phyloP scores from a whole-genome alignment of 805 yeast species.

The Yamadazyma olivae region DNA sequence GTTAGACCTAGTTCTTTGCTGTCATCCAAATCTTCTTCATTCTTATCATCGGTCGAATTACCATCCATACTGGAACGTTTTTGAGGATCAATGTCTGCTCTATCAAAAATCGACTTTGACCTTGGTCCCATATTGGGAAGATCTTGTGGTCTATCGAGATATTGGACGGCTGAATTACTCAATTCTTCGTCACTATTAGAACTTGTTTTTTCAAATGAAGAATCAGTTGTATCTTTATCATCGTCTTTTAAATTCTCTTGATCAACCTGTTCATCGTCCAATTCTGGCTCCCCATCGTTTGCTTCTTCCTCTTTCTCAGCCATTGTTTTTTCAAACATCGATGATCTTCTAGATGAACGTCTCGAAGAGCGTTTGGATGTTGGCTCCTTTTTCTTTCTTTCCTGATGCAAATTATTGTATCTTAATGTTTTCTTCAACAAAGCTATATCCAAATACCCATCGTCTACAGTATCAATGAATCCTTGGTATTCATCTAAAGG shows the following conservation, averaged over 20 bases:
- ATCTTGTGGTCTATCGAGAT: constrained; percentile 22
- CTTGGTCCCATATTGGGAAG: constrained; percentile 23
- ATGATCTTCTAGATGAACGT: constrained; percentile 9
- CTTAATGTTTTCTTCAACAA: constrained; percentile 47
- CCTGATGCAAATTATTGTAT: constrained; percentile 19
- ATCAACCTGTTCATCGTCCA: constrained; percentile 1
- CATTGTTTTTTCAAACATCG: constrained; percentile 5
- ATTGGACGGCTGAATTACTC: constrained; percentile 23
- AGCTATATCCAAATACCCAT: constrained; percentile 58
- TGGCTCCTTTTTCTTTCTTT: constrained; percentile 1
- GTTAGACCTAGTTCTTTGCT: constrained; percentile 28
- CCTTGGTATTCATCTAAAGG: constrained; percentile 52
- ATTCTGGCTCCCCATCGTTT: not conserved
- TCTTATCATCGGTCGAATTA: constrained; percentile 8
- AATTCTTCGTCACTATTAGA: constrained; percentile 27
- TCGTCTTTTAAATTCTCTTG: not conserved
- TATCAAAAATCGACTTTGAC: constrained; percentile 37
- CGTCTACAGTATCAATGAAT: constrained; percentile 58
- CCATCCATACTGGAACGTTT: constrained; percentile 18
- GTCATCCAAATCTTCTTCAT: constrained; percentile 18
- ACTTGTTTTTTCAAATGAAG: constrained; percentile 20
- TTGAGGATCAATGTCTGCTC: constrained; percentile 13
- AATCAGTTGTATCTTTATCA: constrained; percentile 11
- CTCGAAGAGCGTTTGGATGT: constrained; percentile 7
- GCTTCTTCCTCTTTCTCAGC: constrained; percentile 1